A percentile compares a stretch with the other conserved stretches of the same genome.
Evolutionary conservation across 1,284 basidiomycete genomes (phyloP).

Genomic region (Anthracocystis setariae): DNA sequence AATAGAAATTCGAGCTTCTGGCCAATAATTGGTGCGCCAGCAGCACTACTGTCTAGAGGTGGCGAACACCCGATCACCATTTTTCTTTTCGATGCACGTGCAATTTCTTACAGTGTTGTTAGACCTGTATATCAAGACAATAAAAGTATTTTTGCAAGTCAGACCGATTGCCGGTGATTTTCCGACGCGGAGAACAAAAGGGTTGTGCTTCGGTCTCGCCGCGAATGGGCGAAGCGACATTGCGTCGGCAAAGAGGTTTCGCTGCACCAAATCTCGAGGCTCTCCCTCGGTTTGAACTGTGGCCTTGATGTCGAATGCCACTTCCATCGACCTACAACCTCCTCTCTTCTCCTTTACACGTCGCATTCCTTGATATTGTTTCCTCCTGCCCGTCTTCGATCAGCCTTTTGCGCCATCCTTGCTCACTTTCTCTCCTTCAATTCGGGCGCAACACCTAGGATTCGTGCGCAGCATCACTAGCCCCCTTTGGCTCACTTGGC

Average conservation of each 20-base stretch:
- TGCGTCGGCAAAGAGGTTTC: neutral
- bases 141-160: neutral
- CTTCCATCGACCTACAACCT: too few relatives aligned
- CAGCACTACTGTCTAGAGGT: too few relatives aligned
- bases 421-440: neutral
- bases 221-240: neutral
- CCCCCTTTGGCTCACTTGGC: too few relatives aligned
- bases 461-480: too few relatives aligned
- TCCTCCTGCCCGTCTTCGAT: too few relatives aligned
- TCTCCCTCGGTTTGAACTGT: too few relatives aligned
- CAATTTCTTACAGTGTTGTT: slow-evolving; percentile 4
- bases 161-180: slow-evolving; percentile 13
- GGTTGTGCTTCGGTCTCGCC: slow-evolving; percentile 9
- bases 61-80: slow-evolving; percentile 4
- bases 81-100: slow-evolving; percentile 14
- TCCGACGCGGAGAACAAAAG: slow-evolving; percentile 25
- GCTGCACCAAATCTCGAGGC: too few relatives aligned
- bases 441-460: too few relatives aligned
- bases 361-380: too few relatives aligned
- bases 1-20: neutral
- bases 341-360: too few relatives aligned
- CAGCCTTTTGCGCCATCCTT: too few relatives aligned
- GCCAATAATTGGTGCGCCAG: neutral
- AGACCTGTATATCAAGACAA: neutral
- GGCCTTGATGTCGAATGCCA: slow-evolving; percentile 7